These are phyloP conservation scores for Floccularia luteovirens DNA, from an alignment of 768 basidiomycete species.

Conservation along the genomic window DNA sequence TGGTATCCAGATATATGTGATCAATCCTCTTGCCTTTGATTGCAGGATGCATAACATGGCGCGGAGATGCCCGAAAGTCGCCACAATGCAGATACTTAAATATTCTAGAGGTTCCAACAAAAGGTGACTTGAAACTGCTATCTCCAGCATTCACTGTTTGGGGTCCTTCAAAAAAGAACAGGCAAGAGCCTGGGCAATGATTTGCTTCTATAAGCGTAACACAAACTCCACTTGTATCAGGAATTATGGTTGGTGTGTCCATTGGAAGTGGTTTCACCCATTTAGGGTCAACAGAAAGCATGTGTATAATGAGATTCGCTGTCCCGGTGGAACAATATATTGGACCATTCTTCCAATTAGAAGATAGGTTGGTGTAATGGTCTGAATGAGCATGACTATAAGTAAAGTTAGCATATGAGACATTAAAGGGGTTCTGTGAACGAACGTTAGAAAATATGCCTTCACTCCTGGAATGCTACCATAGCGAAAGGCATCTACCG, in stretches of 20 bases:
- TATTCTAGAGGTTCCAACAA: slow-evolving; percentile 56
- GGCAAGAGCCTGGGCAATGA: slow-evolving; percentile 93
- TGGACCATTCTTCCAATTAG: slow-evolving; percentile 83
- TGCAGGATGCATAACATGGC: slow-evolving; percentile 78
- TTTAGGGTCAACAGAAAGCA: slow-evolving; percentile 81
- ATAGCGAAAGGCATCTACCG: slow-evolving; percentile 96
- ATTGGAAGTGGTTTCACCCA: slow-evolving; percentile 88
- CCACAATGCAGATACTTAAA: slow-evolving; percentile 97
- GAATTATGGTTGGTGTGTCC: slow-evolving; percentile 66
- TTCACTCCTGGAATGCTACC: slow-evolving; percentile 84
- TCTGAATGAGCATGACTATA: slow-evolving; percentile 92
- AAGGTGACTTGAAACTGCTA: slow-evolving; percentile 62
- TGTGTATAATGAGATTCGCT: slow-evolving; percentile 85
- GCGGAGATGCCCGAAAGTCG: slow-evolving; percentile 86
- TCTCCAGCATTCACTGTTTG: slow-evolving; percentile 90
- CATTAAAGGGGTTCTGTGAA: slow-evolving; percentile 1
- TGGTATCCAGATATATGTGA: slow-evolving; percentile 91
- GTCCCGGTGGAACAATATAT: slow-evolving; percentile 97
- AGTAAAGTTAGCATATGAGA: slow-evolving; percentile 7
- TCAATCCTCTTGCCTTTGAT: slow-evolving; percentile 79
- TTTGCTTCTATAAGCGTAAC: slow-evolving; percentile 98
- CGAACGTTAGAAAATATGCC: slow-evolving; percentile 87
- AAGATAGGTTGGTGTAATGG: slow-evolving; percentile 89
- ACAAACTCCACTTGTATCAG: slow-evolving; percentile 75
- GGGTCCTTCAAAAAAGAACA: slow-evolving; percentile 90